A percentile compares a stretch with the other conserved stretches of the same genome.
phyloP scores from a whole-genome alignment of 2,329 filamentous ascomycete species.

The Penicillium sclerotigenum region DNA sequence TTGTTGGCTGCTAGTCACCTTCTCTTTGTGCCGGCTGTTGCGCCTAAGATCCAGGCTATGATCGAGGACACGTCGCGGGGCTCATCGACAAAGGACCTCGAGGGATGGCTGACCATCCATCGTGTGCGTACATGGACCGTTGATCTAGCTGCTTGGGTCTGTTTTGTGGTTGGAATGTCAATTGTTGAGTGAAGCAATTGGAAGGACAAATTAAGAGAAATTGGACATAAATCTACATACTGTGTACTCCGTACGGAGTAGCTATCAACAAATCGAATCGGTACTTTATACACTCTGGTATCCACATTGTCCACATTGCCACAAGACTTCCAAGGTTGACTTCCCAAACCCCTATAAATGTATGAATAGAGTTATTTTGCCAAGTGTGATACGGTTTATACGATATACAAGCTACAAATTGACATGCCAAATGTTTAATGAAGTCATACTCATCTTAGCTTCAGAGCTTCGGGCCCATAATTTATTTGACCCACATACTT shows the following conservation, averaged over 20 bases:
- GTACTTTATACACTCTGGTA: too few relatives aligned
- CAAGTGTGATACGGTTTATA: neutral
- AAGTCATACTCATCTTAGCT: neutral
- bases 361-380: neutral
- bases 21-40: neutral
- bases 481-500: constrained; percentile 6
- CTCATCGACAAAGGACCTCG: neutral
- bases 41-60: neutral
- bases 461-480: neutral
- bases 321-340: too few relatives aligned
- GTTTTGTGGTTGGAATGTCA: neutral
- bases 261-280: neutral
- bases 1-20: neutral
- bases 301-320: too few relatives aligned
- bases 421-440: neutral
- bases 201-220: neutral
- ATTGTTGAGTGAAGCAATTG: neutral
- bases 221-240: too few relatives aligned
- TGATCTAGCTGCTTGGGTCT: neutral
- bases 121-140: neutral
- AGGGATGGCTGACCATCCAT: neutral
- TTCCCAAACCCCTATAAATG: neutral
- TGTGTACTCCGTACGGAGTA: too few relatives aligned
- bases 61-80: neutral
- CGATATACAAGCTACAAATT: neutral